Percentiles rank a stretch among this genome's conserved stretches.
Evolutionary conservation across 176 grass and related monocot species (phyloP).

Genomic region (Pharus latifolius): DNA sequence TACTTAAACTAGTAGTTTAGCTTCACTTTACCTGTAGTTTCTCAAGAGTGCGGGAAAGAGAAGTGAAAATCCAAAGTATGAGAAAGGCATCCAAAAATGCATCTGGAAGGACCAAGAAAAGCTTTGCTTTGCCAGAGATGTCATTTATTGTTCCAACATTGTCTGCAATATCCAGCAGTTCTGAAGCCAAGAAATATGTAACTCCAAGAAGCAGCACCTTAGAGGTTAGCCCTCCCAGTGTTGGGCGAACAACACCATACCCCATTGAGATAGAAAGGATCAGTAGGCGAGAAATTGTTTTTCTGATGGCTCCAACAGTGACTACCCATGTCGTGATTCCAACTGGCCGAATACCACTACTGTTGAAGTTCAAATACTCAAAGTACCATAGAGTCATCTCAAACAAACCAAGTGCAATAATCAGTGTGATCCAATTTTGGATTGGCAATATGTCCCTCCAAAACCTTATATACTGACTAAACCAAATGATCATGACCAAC

Average conservation of each 20-base stretch:
- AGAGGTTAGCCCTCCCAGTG: slow-evolving; percentile 86
- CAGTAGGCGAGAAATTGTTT: slow-evolving; percentile 85
- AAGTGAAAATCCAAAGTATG: slow-evolving; percentile 98
- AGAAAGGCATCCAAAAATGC: slow-evolving; percentile 98
- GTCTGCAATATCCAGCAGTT: slow-evolving; percentile 75
- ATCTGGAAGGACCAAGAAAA: slow-evolving; percentile 92
- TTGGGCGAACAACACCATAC: slow-evolving; percentile 93
- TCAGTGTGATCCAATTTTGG: slow-evolving; percentile 91
- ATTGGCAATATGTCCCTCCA: slow-evolving; percentile 93
- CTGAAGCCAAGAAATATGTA: slow-evolving; percentile 91
- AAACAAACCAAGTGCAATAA: slow-evolving; percentile 92
- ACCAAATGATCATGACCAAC: slow-evolving; percentile 66
- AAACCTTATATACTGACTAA: slow-evolving; percentile 83
- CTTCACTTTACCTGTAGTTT: slow-evolving; percentile 63
- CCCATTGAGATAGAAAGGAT: slow-evolving; percentile 98
- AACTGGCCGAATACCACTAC: slow-evolving; percentile 66
- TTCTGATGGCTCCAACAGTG: slow-evolving; percentile 86
- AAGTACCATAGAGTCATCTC: slow-evolving; percentile 99
- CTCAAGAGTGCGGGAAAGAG: slow-evolving; percentile 93
- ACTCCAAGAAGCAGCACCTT: slow-evolving; percentile 96
- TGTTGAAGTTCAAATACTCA: slow-evolving; percentile 96
- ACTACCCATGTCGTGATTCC: slow-evolving; percentile 99
- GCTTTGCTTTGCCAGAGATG: slow-evolving; percentile 83
- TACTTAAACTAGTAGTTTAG: background rate
- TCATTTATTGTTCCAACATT: slow-evolving; percentile 99